phyloP scores from a whole-genome alignment of 352 stramenopile genomes.

The Thraustotheca clavata region DNA sequence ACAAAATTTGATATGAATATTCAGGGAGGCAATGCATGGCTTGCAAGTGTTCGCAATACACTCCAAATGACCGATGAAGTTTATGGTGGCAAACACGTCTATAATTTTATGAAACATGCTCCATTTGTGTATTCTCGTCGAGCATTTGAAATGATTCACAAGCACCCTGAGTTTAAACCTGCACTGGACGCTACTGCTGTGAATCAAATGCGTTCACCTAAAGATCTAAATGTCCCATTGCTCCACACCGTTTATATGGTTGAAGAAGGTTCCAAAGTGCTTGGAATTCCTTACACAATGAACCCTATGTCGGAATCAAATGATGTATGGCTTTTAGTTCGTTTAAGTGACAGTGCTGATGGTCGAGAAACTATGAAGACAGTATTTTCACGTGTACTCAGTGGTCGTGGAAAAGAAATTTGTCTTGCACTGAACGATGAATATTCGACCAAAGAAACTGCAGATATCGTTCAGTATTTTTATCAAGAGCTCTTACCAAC shows the following conservation, averaged over 20 bases:
- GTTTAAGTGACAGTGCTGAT: slow-evolving; percentile 54
- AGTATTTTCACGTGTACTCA: slow-evolving; percentile 58
- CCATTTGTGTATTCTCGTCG: slow-evolving; percentile 80
- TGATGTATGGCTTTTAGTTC: slow-evolving; percentile 70
- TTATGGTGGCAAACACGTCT: slow-evolving; percentile 54
- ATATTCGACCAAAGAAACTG: slow-evolving; percentile 69
- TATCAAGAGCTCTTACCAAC: slow-evolving; percentile 56
- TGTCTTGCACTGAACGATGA: slow-evolving; percentile 80
- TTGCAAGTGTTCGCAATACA: slow-evolving; percentile 78
- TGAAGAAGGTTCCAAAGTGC: slow-evolving; percentile 61
- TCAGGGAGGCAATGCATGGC: slow-evolving; percentile 32
- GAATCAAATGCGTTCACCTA: slow-evolving; percentile 73
- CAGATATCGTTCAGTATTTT: slow-evolving; percentile 59
- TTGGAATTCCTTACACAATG: slow-evolving; percentile 66
- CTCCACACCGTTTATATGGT: slow-evolving; percentile 86
- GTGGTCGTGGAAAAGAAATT: not conserved
- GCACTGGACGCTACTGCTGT: slow-evolving; percentile 74
- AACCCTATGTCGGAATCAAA: slow-evolving; percentile 63
- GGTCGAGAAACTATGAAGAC: slow-evolving; percentile 30
- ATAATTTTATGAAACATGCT: slow-evolving; percentile 84
- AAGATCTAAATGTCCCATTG: slow-evolving; percentile 82
- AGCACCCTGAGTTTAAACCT: slow-evolving; percentile 58
- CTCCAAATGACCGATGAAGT: slow-evolving; percentile 79
- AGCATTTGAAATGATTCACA: slow-evolving; percentile 75
- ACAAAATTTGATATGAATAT: not conserved